Percentiles rank a stretch among this genome's conserved stretches.
These are phyloP conservation scores for Diphasiastrum complanatum DNA, from an alignment of 83 land plant species.

Conservation along the genomic window DNA sequence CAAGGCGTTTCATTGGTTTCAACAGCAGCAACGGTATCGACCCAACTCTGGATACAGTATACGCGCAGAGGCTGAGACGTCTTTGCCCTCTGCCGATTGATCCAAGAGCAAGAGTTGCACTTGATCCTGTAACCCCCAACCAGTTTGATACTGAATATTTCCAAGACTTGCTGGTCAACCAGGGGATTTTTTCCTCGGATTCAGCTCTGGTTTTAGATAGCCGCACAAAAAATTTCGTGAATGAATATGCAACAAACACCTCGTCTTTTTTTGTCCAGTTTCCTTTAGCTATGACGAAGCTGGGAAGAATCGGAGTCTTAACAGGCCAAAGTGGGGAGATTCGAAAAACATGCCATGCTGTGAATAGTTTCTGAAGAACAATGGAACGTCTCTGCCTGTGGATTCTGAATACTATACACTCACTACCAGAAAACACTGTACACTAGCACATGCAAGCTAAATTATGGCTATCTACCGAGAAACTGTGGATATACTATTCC, in stretches of 20 bases:
- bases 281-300: constrained; percentile 17
- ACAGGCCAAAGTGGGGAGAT: constrained; percentile 26
- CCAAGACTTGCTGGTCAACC: constrained; percentile 9
- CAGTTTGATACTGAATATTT: constrained; percentile 27
- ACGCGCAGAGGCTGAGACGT: constrained; percentile 17
- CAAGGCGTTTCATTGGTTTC: constrained; percentile 22
- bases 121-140: constrained; percentile 25
- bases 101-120: constrained; percentile 1
- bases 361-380: no score
- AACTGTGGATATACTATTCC: no score
- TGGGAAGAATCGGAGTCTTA: constrained; percentile 26
- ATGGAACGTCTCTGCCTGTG: no score
- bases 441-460: no score
- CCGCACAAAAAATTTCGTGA: constrained; percentile 14
- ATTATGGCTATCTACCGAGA: no score
- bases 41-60: constrained; percentile 23
- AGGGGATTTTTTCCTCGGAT: constrained; percentile 28
- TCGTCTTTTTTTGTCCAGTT: constrained; percentile 16
- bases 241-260: constrained; percentile 23
- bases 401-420: no score
- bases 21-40: constrained; percentile 19
- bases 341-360: constrained; percentile 12
- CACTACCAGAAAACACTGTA: no score
- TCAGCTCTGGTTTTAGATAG: constrained; percentile 18
- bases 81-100: constrained; percentile 20